Base-by-base conservation (phyloP, 2,329 filamentous ascomycete genomes). In the Ceratocystiopsis sp. region DNA sequence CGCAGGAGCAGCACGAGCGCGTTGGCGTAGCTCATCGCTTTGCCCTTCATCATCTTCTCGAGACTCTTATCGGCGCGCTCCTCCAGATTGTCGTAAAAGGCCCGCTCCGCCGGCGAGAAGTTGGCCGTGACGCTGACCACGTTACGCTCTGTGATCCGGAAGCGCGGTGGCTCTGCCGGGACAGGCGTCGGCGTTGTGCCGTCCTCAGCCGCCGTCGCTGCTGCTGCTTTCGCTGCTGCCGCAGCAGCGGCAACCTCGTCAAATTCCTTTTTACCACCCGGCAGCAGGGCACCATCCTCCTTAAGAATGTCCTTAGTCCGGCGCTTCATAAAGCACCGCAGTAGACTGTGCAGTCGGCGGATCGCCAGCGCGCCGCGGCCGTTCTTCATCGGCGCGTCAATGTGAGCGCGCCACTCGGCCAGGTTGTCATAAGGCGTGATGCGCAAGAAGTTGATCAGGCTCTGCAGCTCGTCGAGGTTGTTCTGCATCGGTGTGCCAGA, bases 401-500 rank as follows among this genome's bases (percentile, higher is more conserved):
- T 98, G 45, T 93, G 80, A 15, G 87, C 81, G 52, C 89, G 87
- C 89, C 91, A 98, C 46, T 81, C 76, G 11, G 73, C 71, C 17
- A 95, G 66, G 44, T 95, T 78, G 54, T 93, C 80, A 55, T 91
- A 96, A 1, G 91, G 91, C 52, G 83, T 81, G 56, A 98, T 94
- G 15, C 84, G 78, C 35, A 98, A 68, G 59, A 98, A 98, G 48
- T 80, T 84, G 58, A 98, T 84, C 43, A 98, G 65, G 51, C 85
- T 93, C 57, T 98, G 91, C 42, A 98, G 66, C 60, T 98, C 91
- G 51, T 98, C 91, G 7, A 98, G 73, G 53, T 94, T 96, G 62
- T 98, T 98, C 57, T 98, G 91, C 80, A 98, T 86, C 0, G 91
- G 91, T 2, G 91, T 98, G 42, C 91, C 91, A 0, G 87, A 94